These are phyloP conservation scores for Sugiyamaella lignohabitans DNA, from an alignment of 805 yeast species.

Conservation along the genomic window DNA sequence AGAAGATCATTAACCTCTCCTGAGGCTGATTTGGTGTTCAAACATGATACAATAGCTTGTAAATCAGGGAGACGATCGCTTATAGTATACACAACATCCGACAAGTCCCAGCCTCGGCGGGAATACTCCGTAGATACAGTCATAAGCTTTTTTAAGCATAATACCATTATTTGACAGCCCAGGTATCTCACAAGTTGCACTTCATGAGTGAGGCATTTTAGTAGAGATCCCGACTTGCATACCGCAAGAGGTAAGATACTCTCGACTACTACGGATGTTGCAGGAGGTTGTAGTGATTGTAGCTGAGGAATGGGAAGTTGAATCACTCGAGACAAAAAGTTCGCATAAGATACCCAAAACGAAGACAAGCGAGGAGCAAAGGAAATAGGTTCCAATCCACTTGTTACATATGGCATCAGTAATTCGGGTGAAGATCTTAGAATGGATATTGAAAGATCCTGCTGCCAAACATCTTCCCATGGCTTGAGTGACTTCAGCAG, in stretches of 20 bases:
- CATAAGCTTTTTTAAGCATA: conserved; percentile 49
- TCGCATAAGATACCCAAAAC: conserved; percentile 74
- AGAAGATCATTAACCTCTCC: neutral
- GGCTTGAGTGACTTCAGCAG: conserved; percentile 66
- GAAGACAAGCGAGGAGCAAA: conserved; percentile 76
- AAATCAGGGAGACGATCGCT: conserved; percentile 26
- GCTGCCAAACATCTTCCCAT: conserved; percentile 66
- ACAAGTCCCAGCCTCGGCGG: conserved; percentile 40
- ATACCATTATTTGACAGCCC: conserved; percentile 52
- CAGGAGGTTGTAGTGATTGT: conserved; percentile 29
- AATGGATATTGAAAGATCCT: conserved; percentile 46
- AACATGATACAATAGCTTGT: conserved; percentile 15
- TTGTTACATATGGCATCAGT: conserved; percentile 52
- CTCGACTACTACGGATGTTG: conserved; percentile 41
- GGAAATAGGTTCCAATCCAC: conserved; percentile 27
- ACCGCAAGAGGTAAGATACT: conserved; percentile 59
- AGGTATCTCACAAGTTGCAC: conserved; percentile 53
- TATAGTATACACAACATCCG: conserved; percentile 17
- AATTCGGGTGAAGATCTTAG: conserved; percentile 59
- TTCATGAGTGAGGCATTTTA: conserved; percentile 51
- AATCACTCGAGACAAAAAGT: conserved; percentile 55
- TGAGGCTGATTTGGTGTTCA: neutral
- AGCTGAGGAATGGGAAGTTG: conserved; percentile 46
- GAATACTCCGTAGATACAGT: conserved; percentile 35
- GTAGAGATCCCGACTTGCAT: conserved; percentile 48